Conservation (phyloP, 495 filamentous ascomycete species). For the Tuber borchii region DNA sequence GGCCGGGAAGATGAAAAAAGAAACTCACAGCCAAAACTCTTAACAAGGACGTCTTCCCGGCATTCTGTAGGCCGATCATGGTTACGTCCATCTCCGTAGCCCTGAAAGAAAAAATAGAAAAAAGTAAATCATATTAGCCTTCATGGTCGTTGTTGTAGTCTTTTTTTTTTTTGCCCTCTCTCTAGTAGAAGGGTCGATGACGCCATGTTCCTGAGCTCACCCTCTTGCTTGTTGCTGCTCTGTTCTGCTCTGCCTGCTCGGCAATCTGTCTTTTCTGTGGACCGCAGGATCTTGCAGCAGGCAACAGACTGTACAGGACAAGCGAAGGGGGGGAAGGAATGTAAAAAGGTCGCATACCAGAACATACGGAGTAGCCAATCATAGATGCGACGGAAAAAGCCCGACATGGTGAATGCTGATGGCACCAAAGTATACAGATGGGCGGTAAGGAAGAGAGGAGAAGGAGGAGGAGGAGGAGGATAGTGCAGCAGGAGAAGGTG, state of each 20-base stretch:
- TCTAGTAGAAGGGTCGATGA: constrained; percentile 15
- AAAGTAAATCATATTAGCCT: not conserved
- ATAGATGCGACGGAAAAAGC: constrained; percentile 88
- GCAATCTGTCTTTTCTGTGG: constrained; percentile 8
- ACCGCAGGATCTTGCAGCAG: constrained; percentile 3
- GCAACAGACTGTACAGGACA: not conserved
- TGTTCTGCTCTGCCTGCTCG: constrained; percentile 4
- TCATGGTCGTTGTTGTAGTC: not conserved
- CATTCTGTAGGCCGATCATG: constrained; percentile 98
- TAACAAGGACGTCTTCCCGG: constrained; percentile 91
- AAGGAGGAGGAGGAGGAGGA: not conserved
- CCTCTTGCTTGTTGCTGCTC: constrained; percentile 24
- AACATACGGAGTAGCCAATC: constrained; percentile 97
- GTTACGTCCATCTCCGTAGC: constrained; percentile 99
- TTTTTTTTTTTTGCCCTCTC: not conserved
- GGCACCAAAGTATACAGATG: constrained; percentile 4
- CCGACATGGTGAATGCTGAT: constrained; percentile 57
- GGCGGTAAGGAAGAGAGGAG: constrained; percentile 2
- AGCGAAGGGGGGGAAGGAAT: constrained; percentile 6
- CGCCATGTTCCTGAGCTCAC: constrained; percentile 26
- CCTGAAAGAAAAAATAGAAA: constrained; percentile 50
- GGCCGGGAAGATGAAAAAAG: constrained; percentile 11
- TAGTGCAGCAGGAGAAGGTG: not conserved
- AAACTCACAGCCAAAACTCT: constrained; percentile 83
- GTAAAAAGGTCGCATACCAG: constrained; percentile 57